Conservation (phyloP, 352 stramenopile species). For the Thalassiosira exigua region DNA sequence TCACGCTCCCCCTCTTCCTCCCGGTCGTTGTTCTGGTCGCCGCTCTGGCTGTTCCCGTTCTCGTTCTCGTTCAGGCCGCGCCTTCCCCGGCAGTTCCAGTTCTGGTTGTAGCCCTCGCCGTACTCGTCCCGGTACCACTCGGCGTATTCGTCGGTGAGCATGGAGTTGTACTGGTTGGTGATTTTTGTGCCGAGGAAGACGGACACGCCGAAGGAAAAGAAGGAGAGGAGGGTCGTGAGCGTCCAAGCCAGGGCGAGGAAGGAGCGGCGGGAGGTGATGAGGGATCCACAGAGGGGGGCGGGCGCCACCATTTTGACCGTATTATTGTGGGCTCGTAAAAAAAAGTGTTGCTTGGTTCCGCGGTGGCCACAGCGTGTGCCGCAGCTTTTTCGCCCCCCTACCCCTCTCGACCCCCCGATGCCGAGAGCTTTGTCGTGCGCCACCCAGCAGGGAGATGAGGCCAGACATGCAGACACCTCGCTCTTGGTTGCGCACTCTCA, state of each 20-base stretch:
- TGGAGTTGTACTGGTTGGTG: conserved; percentile 71
- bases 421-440: too few relatives aligned
- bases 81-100: conserved; percentile 36
- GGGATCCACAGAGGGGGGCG: conserved; percentile 71
- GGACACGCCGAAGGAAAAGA: conserved; percentile 72
- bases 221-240: conserved; percentile 71
- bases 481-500: too few relatives aligned
- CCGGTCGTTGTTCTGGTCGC: conserved; percentile 44
- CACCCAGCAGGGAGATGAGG: too few relatives aligned
- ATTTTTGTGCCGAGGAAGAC: conserved; percentile 67
- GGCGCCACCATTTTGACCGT: conserved; percentile 37
- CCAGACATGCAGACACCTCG: too few relatives aligned
- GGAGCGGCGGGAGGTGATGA: conserved; percentile 71
- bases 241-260: conserved; percentile 81
- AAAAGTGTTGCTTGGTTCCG: too few relatives aligned
- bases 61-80: conserved; percentile 16
- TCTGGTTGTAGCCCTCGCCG: conserved; percentile 17
- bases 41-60: conserved; percentile 33
- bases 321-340: too few relatives aligned
- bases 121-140: conserved; percentile 58
- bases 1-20: conserved; percentile 22
- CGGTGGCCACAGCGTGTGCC: too few relatives aligned
- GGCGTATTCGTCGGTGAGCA: conserved; percentile 66
- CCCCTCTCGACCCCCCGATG: too few relatives aligned
- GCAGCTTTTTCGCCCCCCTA: too few relatives aligned